Evolutionary conservation across 164 flowering plant species (phyloP).

Genomic region (Sedum album): DNA sequence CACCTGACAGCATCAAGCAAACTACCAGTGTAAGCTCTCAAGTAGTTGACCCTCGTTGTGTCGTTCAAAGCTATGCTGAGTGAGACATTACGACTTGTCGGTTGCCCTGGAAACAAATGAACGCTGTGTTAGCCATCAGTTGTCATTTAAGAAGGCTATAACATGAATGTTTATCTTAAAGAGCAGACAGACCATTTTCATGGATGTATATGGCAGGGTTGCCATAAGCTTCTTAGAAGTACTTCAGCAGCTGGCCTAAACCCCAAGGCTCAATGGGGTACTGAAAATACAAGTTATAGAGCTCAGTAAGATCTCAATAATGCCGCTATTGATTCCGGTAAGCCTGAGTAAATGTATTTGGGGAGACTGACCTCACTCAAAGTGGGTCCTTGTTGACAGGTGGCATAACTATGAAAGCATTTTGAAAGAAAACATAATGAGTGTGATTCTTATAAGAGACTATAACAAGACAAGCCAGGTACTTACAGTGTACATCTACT

Average conservation of each 20-base stretch:
- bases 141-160: not conserved
- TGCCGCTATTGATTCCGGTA: not conserved
- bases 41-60: constrained; percentile 22
- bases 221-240: constrained; percentile 23
- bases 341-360: not conserved
- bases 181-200: constrained; percentile 50
- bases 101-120: constrained; percentile 17
- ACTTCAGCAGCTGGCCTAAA: constrained; percentile 21
- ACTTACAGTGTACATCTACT: not conserved
- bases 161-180: not conserved
- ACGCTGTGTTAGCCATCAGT: not conserved
- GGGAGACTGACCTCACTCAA: not conserved
- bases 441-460: not conserved
- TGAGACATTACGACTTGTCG: constrained; percentile 12
- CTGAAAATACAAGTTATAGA: constrained; percentile 8
- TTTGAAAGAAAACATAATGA: too few species aligned
- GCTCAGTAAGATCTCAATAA: too few species aligned
- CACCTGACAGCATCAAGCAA: constrained; percentile 36
- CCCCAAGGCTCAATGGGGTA: constrained; percentile 21
- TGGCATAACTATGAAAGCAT: not conserved
- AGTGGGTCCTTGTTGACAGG: not conserved
- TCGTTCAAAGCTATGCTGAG: constrained; percentile 17
- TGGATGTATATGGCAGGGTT: constrained; percentile 31
- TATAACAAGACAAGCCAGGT: not conserved
- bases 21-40: constrained; percentile 21